Conservation (phyloP, 1,284 basidiomycete genomes). For the Testicularia cyperi region DNA sequence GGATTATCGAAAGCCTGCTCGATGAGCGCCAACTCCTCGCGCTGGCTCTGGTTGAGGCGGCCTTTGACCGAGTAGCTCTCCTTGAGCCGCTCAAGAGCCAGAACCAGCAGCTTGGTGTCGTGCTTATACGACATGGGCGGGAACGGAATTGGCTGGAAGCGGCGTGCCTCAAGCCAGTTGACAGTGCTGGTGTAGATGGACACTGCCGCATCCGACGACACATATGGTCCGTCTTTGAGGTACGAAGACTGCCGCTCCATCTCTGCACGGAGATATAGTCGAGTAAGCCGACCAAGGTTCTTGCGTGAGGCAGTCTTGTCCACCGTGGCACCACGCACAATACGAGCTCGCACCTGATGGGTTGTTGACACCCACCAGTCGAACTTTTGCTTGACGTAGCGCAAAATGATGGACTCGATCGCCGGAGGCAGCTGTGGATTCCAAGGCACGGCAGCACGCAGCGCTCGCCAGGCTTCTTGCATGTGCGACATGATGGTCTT, state of each 20-base stretch:
- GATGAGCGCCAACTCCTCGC: constrained; percentile 59
- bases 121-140: constrained; percentile 60
- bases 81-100: constrained; percentile 59
- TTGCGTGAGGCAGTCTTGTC: constrained; percentile 99
- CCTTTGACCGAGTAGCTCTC: constrained; percentile 59
- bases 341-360: constrained; percentile 91
- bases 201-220: constrained; percentile 58
- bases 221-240: constrained; percentile 59
- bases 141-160: constrained; percentile 60
- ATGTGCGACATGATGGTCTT: constrained; percentile 98
- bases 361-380: constrained; percentile 97
- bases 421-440: constrained; percentile 97
- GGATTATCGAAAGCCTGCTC: constrained; percentile 61
- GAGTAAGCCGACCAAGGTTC: constrained; percentile 85
- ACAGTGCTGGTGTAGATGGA: constrained; percentile 59
- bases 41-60: constrained; percentile 58
- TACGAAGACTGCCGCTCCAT: constrained; percentile 59
- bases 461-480: constrained; percentile 92
- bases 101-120: constrained; percentile 57
- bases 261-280: constrained; percentile 63
- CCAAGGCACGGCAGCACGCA: constrained; percentile 99
- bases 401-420: constrained; percentile 97
- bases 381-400: constrained; percentile 98
- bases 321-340: constrained; percentile 92
- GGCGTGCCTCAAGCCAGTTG: constrained; percentile 59